Evolutionary conservation across 192 early-diverging fungal genomes (phyloP).

Genomic region (Lobosporangium transversale): DNA sequence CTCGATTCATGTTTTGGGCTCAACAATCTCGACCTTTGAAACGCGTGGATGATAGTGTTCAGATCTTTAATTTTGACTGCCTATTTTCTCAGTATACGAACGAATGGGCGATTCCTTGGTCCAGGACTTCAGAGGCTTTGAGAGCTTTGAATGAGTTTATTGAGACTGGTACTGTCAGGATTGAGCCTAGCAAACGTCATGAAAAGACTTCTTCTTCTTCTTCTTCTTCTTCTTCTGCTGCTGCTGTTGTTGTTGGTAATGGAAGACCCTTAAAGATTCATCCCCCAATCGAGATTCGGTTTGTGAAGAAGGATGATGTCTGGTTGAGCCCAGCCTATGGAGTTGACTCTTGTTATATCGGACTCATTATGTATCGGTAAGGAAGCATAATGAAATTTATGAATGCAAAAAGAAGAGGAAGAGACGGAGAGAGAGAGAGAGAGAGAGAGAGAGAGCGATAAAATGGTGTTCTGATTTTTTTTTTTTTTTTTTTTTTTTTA

Average conservation of each 20-base stretch:
- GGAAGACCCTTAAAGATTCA: constrained; percentile 68
- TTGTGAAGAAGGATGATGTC: constrained; percentile 71
- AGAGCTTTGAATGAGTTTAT: constrained; percentile 64
- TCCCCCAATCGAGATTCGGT: constrained; percentile 79
- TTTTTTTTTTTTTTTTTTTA: not conserved
- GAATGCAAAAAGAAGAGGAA: not conserved
- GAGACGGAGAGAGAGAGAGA: not conserved
- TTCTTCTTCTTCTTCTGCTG: no score
- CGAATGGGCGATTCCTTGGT: constrained; percentile 81
- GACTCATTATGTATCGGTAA: constrained; percentile 79
- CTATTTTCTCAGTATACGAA: constrained; percentile 75
- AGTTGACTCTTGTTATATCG: constrained; percentile 77
- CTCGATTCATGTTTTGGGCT: constrained; percentile 64
- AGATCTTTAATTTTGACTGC: constrained; percentile 76
- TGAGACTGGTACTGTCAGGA: constrained; percentile 43
- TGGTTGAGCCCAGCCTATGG: constrained; percentile 78
- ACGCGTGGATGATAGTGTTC: constrained; percentile 70
- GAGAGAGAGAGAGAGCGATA: no score
- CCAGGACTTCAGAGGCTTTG: constrained; percentile 65
- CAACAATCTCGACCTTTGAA: constrained; percentile 59
- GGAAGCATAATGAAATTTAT: not conserved
- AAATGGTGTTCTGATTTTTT: not conserved
- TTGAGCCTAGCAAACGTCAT: not conserved
- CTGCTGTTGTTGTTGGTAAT: no score
- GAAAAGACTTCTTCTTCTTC: no score